Evolutionary conservation across 345 rosid species (phyloP), one percentile per base, ranked within the genome.

Genomic region (Rhizophora mangle): DNA sequence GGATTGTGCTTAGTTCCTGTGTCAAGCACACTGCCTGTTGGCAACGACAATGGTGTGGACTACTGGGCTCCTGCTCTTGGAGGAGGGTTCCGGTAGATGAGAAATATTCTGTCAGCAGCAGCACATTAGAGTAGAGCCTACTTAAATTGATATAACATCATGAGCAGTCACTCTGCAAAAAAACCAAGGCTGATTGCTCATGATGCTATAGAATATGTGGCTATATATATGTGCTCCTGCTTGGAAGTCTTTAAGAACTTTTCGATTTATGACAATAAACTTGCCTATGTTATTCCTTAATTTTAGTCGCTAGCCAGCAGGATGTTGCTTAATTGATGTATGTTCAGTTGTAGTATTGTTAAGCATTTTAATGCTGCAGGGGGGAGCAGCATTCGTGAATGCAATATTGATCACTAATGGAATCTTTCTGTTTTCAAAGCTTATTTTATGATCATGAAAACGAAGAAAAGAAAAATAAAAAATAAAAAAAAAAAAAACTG

Each of bases 101-200:
- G 19, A 16, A 51, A 61, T 47, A 32, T 53, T 51, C 51, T 53
- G 51, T 26, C 16, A 4, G 46, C 11, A 18, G 60, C 66, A 61
- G 37, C 66, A 47, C 46, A 32, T 18, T 20, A 22, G 18, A 55
- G 10, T 32, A 59, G 27, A 51, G 58, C 64, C 36, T 49, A 6
- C 26, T 36, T 37, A 68, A 69, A 81, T 70, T 74, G 83, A 71
- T 91, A 93, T 89, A 94, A 89, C 95, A 91, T 91, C 98, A 91
- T 82, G 84, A 91, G 96, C 97, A 91, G 89, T 83, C 98, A 94
- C 83, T 85, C 96, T 88, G 88, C 90, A 80, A 82, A 81, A 34
- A 34, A 65, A 80, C 77, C 39, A 92, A 91, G 98, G 94, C 91
- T 96, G 98, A 92, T 89, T 96, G 96, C 99, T 96, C 96, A 83